Conservation (phyloP, 495 filamentous ascomycete species). For the Rostrohypoxylon terebratum region DNA sequence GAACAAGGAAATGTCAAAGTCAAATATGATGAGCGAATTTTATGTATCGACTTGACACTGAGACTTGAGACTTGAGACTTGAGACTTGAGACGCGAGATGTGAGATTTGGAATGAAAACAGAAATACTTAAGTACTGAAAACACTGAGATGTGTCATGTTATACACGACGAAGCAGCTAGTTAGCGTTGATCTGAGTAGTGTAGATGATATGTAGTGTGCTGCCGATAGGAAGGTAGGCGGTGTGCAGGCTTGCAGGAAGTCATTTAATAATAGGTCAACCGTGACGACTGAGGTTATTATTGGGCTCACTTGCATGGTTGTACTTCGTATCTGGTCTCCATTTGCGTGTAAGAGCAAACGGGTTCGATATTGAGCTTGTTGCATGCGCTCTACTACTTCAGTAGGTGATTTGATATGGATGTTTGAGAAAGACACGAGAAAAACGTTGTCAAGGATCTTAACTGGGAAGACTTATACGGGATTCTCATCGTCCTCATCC, state of each 20-base stretch:
- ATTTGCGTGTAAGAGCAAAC: neutral
- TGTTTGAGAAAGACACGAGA: neutral
- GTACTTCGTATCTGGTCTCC: neutral
- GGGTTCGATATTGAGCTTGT: neutral
- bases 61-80: too few relatives aligned
- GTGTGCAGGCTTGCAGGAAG: neutral
- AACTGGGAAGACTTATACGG: too few relatives aligned
- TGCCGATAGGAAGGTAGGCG: neutral
- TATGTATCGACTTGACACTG: neutral
- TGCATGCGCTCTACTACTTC: neutral
- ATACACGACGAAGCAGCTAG: neutral
- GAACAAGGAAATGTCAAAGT: constrained; percentile 5
- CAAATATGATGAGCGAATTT: neutral
- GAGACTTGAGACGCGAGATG: too few relatives aligned
- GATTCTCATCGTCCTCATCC: too few relatives aligned
- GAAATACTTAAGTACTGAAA: neutral
- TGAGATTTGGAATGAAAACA: neutral
- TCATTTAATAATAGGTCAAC: neutral
- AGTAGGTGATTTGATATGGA: neutral
- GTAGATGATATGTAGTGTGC: neutral
- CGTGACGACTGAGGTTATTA: neutral
- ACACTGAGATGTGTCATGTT: neutral
- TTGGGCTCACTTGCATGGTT: neutral
- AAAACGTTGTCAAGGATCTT: too few relatives aligned
- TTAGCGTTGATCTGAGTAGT: neutral